Percentiles rank a stretch among this genome's conserved stretches.
phyloP scores from a whole-genome alignment of 1,284 basidiomycete species.

The Ganoderma sinense region DNA sequence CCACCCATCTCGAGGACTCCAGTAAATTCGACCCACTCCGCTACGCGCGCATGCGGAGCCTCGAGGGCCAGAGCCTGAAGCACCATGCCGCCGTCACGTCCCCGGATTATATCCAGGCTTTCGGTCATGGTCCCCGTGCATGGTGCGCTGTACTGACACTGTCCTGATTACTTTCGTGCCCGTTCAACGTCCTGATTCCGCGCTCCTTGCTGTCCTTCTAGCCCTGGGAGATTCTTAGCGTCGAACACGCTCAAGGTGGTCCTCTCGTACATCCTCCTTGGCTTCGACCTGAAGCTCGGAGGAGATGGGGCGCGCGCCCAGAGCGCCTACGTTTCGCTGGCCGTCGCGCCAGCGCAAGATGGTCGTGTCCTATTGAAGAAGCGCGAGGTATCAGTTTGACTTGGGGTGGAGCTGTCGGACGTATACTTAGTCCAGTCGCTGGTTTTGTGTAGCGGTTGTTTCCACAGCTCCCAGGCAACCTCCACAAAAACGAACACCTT shows the following conservation, averaged over 20 bases:
- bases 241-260: conserved; percentile 53
- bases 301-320: conserved; percentile 26
- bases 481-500: too few species aligned
- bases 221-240: conserved; percentile 57
- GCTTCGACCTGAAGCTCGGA: conserved; percentile 46
- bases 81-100: conserved; percentile 36
- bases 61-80: conserved; percentile 27
- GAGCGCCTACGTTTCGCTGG: neutral
- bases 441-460: too few species aligned
- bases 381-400: too few species aligned
- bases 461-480: too few species aligned
- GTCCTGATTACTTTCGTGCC: too few species aligned
- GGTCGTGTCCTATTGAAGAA: conserved; percentile 7
- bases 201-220: conserved; percentile 13
- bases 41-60: conserved; percentile 51
- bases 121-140: conserved; percentile 32
- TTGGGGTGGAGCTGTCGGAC: too few species aligned
- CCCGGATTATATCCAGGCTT: too few species aligned
- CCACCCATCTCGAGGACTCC: conserved; percentile 14
- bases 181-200: too few species aligned
- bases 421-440: too few species aligned
- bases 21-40: conserved; percentile 51
- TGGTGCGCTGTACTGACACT: neutral
- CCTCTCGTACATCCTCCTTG: conserved; percentile 50
- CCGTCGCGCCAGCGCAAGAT: neutral